Evolutionary conservation across 441 rosid genomes (phyloP), one percentile per base, ranked within the genome.

Genomic region (Gossypium trilobum): DNA sequence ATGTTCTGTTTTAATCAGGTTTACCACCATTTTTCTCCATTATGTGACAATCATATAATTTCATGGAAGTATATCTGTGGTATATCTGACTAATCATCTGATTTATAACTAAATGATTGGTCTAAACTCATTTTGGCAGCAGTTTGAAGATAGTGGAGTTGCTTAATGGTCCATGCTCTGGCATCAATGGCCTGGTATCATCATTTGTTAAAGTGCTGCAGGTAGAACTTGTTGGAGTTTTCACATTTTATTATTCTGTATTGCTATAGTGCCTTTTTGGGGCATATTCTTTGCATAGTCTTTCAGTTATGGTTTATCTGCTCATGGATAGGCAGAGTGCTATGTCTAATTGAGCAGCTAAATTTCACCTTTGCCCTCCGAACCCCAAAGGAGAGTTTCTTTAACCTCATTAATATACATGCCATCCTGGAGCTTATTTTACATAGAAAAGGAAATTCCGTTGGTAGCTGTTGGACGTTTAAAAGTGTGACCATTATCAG

Each of bases 131-230:
- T 81, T 70, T 79, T 84, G 97, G 83, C 91, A 88, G 87, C 99
- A 92, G 99, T 71, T 85, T 92, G 66, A 85, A 90, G 82, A 85
- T 87, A 44, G 1, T 85, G 82, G 82, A 87, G 79, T 75, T 83
- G 58, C 44, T 70, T 77, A 70, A 59, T 62, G 76, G 36, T 72
- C 75, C 85, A 69, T 81, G 75, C 50, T 74, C 86, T n/a, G 85
- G 94, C 70, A 92, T 95, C 86, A 92, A 95, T 74, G 85, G 86
- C 54, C 84, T 95, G 85, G 88, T 92, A 36, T 91, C 97, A 23
- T 87, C 99, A 46, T 95, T 95, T 73, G 90, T 92, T 29, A 80
- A 86, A 76, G 76, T 91, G 27, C 85, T 92, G 81, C 93, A 92
- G 99, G 99, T 91, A 75, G 57, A n/a, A 16, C 11, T 27, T 42